phyloP scores from a whole-genome alignment of 2,329 filamentous ascomycete genomes.

The Alternaria sp. region DNA sequence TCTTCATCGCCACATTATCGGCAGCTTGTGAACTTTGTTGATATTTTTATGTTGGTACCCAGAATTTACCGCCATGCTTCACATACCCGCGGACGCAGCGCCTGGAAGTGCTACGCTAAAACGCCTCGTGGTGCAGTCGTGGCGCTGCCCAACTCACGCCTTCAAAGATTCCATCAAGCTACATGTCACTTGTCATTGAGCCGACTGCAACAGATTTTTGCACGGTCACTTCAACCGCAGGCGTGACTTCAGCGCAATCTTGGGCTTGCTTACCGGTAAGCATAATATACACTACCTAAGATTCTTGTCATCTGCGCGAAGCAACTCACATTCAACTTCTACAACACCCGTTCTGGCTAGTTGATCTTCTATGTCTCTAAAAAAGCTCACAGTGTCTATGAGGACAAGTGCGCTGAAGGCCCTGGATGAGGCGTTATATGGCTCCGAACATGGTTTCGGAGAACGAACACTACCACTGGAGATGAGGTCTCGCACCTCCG shows the following conservation, averaged over 20 bases:
- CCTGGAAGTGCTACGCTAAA: not conserved
- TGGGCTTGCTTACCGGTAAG: not conserved
- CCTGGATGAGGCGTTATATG: slow-evolving; percentile 1
- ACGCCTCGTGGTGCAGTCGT: not conserved
- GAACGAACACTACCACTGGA: not conserved
- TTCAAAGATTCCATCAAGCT: not conserved
- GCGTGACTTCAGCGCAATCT: not conserved
- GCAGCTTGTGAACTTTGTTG: not conserved
- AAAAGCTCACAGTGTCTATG: not conserved
- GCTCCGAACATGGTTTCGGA: slow-evolving; percentile 6
- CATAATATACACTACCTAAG: not conserved
- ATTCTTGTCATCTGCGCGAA: not conserved
- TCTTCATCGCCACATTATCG: not conserved
- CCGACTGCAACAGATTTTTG: not conserved
- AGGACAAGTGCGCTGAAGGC: not conserved
- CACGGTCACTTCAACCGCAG: not conserved
- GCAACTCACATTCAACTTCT: not conserved
- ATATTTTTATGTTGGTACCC: not conserved
- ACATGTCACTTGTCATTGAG: not conserved
- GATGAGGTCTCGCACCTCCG: slow-evolving; percentile 1
- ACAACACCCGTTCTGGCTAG: not conserved
- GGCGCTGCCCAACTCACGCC: not conserved
- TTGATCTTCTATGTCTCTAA: not conserved
- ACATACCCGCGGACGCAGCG: not conserved
- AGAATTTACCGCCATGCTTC: not conserved